phyloP scores from a whole-genome alignment of 1,284 basidiomycete species.

The Puccinia horiana region DNA sequence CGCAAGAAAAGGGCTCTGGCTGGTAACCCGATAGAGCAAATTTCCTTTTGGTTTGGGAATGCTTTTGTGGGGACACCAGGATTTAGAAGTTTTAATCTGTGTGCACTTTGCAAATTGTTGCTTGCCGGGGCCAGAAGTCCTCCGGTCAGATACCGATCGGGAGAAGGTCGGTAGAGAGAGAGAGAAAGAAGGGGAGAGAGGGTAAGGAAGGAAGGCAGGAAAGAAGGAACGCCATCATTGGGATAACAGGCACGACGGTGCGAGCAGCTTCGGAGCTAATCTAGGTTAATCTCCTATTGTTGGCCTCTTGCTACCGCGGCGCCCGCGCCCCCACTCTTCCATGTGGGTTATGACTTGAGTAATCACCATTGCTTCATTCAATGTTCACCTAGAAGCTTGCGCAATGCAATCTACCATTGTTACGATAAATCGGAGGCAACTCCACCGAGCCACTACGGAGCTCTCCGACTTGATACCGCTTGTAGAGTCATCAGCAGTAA shows the following conservation, averaged over 20 bases:
- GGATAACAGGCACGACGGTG: slow-evolving; percentile 24
- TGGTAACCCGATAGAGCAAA: slow-evolving; percentile 21
- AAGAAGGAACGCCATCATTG: neutral
- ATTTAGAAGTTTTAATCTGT: slow-evolving; percentile 19
- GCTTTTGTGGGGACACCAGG: slow-evolving; percentile 5
- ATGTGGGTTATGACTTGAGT: slow-evolving; percentile 42
- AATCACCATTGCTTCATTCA: slow-evolving; percentile 23
- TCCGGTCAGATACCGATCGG: slow-evolving; percentile 43
- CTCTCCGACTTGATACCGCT: slow-evolving; percentile 38
- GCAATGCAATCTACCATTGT: slow-evolving; percentile 20
- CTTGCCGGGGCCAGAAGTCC: slow-evolving; percentile 28
- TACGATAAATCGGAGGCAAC: slow-evolving; percentile 28
- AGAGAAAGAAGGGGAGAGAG: neutral
- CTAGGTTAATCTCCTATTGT: slow-evolving; percentile 35
- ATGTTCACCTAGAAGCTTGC: slow-evolving; percentile 8
- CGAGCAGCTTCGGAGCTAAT: slow-evolving; percentile 10
- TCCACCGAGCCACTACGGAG: neutral
- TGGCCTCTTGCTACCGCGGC: slow-evolving; percentile 28
- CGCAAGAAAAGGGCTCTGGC: neutral
- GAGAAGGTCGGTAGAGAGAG: neutral
- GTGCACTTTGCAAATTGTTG: slow-evolving; percentile 3
- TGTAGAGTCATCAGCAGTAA: neutral
- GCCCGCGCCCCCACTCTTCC: slow-evolving; percentile 22
- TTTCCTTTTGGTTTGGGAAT: neutral
- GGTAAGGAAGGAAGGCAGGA: slow-evolving; percentile 8